Conservation (phyloP, 495 filamentous ascomycete species). For the Cercophora scortea region DNA sequence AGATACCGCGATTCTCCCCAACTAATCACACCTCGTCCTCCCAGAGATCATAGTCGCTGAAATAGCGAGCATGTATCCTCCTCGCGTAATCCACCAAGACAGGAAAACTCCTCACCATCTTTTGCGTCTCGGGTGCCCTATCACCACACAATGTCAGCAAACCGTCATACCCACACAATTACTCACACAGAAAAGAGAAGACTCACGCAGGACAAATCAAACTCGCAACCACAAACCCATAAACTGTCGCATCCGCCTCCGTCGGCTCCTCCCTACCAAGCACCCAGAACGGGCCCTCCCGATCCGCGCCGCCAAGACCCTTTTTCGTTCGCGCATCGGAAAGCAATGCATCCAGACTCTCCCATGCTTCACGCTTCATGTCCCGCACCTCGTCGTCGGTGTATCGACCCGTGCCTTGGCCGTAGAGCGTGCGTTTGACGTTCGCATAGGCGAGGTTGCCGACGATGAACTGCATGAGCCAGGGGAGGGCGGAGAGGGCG, state of each 20-base stretch:
- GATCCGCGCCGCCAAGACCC: background rate
- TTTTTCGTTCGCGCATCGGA: constrained; percentile 1
- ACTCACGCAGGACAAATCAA: constrained; percentile 50
- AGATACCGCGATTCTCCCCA: too few relatives aligned
- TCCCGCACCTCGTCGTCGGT: constrained; percentile 37
- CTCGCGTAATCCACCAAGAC: constrained; percentile 48
- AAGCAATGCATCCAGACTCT: constrained; percentile 32
- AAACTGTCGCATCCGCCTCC: constrained; percentile 49
- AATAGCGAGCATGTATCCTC: constrained; percentile 50
- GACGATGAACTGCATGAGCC: constrained; percentile 44
- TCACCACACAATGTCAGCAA: background rate
- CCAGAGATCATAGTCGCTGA: constrained; percentile 43
- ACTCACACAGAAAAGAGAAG: background rate
- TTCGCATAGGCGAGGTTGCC: constrained; percentile 44
- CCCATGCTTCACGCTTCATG: constrained; percentile 47
- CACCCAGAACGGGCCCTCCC: constrained; percentile 45
- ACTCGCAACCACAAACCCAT: constrained; percentile 45
- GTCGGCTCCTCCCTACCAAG: constrained; percentile 46
- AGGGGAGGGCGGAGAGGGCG: constrained; percentile 40
- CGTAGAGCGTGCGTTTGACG: constrained; percentile 32
- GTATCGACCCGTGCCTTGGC: constrained; percentile 49
- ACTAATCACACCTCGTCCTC: background rate
- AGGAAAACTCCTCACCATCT: constrained; percentile 36
- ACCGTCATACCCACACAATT: background rate
- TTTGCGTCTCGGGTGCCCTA: constrained; percentile 40